phyloP scores from a whole-genome alignment of 306 rosid species.

The Cucurbita argyrosperma region DNA sequence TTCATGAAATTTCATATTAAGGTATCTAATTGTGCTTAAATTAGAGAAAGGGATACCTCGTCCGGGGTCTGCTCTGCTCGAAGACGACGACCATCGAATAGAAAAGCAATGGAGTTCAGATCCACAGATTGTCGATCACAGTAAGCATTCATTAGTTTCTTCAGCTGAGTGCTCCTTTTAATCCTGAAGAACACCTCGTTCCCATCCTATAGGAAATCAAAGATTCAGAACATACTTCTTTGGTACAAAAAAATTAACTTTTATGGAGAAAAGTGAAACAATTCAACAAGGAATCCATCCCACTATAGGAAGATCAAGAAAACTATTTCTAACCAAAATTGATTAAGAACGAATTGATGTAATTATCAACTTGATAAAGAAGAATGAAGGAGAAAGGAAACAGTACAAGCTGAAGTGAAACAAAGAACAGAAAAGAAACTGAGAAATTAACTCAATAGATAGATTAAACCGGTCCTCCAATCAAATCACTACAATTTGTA shows the following conservation, averaged over 20 bases:
- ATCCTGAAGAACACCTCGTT: constrained; percentile 75
- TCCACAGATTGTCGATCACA: constrained; percentile 69
- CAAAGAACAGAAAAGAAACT: not conserved
- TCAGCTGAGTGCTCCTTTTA: constrained; percentile 58
- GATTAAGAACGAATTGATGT: too few relatives aligned
- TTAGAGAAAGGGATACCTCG: constrained; percentile 24
- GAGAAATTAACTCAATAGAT: not conserved
- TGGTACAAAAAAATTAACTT: not conserved
- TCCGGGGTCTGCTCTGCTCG: constrained; percentile 72
- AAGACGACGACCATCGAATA: constrained; percentile 67
- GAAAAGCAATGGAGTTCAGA: constrained; percentile 52
- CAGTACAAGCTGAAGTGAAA: too few relatives aligned
- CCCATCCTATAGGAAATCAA: constrained; percentile 37
- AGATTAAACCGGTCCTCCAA: not conserved
- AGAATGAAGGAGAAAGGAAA: too few relatives aligned
- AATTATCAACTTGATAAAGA: too few relatives aligned
- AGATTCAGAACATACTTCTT: not conserved
- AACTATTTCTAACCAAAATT: too few relatives aligned
- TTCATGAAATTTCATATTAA: not conserved
- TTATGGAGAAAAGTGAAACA: not conserved
- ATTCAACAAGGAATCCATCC: not conserved
- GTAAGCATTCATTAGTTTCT: constrained; percentile 67
- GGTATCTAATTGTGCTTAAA: not conserved
- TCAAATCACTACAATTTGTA: not conserved
- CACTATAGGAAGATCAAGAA: not conserved